Percentiles rank a stretch among this genome's conserved stretches.
Evolutionary conservation across 108 stramenopile genomes (phyloP).

Genomic region (Nannochloropsis salina): DNA sequence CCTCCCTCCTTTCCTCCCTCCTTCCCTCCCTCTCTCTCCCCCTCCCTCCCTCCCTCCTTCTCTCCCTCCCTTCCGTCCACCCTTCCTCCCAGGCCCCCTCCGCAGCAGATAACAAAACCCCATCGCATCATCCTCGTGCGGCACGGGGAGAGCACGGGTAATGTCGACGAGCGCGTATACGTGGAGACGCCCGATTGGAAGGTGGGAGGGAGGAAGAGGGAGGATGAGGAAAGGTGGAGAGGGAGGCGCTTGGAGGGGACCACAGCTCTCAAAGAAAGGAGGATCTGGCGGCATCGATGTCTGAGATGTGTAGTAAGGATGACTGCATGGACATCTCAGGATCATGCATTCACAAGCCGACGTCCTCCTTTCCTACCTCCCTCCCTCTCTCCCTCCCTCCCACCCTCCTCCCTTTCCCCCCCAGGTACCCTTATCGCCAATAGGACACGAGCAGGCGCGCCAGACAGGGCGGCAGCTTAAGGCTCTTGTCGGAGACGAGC

Average conservation of each 20-base stretch:
- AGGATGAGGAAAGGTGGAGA: not conserved
- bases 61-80: too few species aligned
- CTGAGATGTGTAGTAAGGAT: not conserved
- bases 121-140: conserved; percentile 51
- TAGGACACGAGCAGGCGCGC: conserved; percentile 38
- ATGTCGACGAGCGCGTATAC: conserved; percentile 49
- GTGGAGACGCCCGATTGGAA: conserved; percentile 54
- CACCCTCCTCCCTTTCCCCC: conserved; percentile 17
- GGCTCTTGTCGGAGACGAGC: conserved; percentile 46
- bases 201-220: conserved; percentile 31
- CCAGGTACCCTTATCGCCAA: not conserved
- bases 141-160: conserved; percentile 52
- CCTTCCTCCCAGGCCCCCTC: too few species aligned
- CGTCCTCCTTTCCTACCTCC: not conserved
- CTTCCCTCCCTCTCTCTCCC: not conserved
- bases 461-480: conserved; percentile 45
- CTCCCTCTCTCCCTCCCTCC: not conserved
- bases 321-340: not conserved
- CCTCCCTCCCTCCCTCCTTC: not conserved
- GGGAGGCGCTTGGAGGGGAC: too few species aligned
- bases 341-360: too few species aligned
- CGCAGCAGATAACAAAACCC: conserved; percentile 30
- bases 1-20: not conserved
- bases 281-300: not conserved
- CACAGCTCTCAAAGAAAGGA: too few species aligned